Conservation (phyloP, 805 yeast species). For the Metahyphopichia silvanorum region DNA sequence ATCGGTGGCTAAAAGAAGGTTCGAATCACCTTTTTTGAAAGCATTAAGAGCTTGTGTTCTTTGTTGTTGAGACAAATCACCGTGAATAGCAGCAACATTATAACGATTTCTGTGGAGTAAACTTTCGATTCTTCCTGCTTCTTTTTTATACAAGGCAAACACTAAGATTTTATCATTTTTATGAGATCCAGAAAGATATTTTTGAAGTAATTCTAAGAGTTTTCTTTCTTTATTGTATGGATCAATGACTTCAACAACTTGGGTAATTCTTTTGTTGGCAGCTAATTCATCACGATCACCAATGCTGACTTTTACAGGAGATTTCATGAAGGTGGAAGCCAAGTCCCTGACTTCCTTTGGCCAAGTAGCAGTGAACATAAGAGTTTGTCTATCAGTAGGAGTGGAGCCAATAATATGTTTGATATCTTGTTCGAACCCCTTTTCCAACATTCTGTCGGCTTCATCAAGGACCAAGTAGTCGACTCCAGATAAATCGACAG, state of each 20-base stretch:
- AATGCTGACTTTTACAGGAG: conserved; percentile 85
- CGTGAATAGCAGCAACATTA: conserved; percentile 90
- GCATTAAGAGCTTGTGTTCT: conserved; percentile 83
- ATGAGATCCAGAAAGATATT: conserved; percentile 65
- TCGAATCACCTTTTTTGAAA: conserved; percentile 78
- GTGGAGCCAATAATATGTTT: conserved; percentile 71
- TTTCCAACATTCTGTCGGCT: conserved; percentile 98
- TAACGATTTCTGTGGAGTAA: conserved; percentile 70
- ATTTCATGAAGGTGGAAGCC: conserved; percentile 78
- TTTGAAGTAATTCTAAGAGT: conserved; percentile 64
- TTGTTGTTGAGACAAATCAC: conserved; percentile 89
- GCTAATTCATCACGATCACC: conserved; percentile 93
- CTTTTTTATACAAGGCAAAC: conserved; percentile 94
- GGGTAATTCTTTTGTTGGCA: conserved; percentile 93
- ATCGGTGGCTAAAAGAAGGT: conserved; percentile 88
- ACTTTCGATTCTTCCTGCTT: conserved; percentile 87
- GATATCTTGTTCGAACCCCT: conserved; percentile 97
- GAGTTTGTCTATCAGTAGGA: conserved; percentile 65
- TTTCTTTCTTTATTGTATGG: conserved; percentile 78
- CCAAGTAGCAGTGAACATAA: conserved; percentile 99
- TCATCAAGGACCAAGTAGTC: conserved; percentile 89
- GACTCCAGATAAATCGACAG: conserved; percentile 63
- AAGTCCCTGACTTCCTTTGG: conserved; percentile 97
- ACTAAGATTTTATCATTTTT: conserved; percentile 80
- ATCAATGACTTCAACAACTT: conserved; percentile 82